Percentiles rank a stretch among this genome's conserved stretches.
These are phyloP conservation scores for Xylaria curta DNA, from an alignment of 495 filamentous ascomycete genomes.

Conservation along the genomic window DNA sequence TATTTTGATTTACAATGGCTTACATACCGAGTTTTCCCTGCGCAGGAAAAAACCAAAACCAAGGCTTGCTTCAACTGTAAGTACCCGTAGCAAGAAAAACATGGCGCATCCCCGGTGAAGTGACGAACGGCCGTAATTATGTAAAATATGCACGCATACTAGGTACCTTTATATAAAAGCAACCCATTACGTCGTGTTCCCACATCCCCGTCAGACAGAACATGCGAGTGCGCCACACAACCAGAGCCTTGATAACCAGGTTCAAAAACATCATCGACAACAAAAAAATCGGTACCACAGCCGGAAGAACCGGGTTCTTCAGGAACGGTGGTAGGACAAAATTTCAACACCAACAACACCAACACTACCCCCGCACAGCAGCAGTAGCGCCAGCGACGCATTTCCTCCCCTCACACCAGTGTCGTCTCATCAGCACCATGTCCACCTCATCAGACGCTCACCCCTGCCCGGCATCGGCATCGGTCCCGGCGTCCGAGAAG, in stretches of 20 bases:
- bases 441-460: not conserved
- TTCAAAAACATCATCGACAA: not conserved
- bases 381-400: not conserved
- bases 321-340: not conserved
- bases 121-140: not conserved
- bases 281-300: not conserved
- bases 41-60: not conserved
- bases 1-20: conserved; percentile 14
- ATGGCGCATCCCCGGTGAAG: not conserved
- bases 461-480: not conserved
- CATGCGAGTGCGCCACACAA: conserved; percentile 7
- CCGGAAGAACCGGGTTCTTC: not conserved
- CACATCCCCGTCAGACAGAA: not conserved
- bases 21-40: not conserved
- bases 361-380: not conserved
- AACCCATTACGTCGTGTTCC: conserved; percentile 1
- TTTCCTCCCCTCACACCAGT: not conserved
- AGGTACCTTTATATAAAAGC: conserved; percentile 4
- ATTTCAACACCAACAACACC: not conserved
- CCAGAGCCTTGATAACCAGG: not conserved
- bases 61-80: not conserved
- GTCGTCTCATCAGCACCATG: not conserved
- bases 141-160: not conserved
- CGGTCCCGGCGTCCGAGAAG: not conserved
- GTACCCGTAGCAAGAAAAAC: not conserved